Evolutionary conservation across 2,329 filamentous ascomycete species (phyloP), one percentile per base, ranked within the genome.

Genomic region (Diaporthe amygdali): DNA sequence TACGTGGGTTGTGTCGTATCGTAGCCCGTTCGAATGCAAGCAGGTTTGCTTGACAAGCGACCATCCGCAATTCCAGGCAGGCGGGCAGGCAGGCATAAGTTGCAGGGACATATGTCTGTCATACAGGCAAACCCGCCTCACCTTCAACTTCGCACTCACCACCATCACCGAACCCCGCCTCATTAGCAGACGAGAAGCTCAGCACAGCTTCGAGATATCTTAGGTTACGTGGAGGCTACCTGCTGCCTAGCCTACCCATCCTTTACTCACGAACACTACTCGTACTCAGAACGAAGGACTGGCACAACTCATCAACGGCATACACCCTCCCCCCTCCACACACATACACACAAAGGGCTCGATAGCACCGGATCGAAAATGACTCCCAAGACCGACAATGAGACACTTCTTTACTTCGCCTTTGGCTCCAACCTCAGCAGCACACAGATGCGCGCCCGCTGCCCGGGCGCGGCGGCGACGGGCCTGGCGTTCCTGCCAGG

Each of bases 381-480:
- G 39, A 20, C 41, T 6, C 15, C 17, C 37, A 54, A 6, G 37
- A 7, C 20, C 14, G n/a, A 41, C 32, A 20, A 27, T 22, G 52
- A 61, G 20, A 61, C 51, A 5, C 67, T 61, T 37, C 63, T 79
- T 63, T 86, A 86, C 76, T 86, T 86, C 73, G 84, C 83, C 44
- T 86, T 85, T 68, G 84, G 84, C 56, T 85, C 83, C 75, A 86
- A 86, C 74, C 78, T 86, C 54, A 81, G 81, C 73, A 76, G 84
- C 69, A 77, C 79, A 67, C 84, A 86, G 77, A 86, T 86, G 84
- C 81, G 80, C 71, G 74, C 74, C 25, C 79, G 83, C 71, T 86
- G 84, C 66, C 84, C 84, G 25, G 78, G 78, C 27, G 83, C 82
- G 76, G 78, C 74, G 30, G 81, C 80, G 73, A 77, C 84, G 71